Evolutionary conservation across 129 eudicot species (phyloP).

Genomic region (Chrysanthemum makinoi): DNA sequence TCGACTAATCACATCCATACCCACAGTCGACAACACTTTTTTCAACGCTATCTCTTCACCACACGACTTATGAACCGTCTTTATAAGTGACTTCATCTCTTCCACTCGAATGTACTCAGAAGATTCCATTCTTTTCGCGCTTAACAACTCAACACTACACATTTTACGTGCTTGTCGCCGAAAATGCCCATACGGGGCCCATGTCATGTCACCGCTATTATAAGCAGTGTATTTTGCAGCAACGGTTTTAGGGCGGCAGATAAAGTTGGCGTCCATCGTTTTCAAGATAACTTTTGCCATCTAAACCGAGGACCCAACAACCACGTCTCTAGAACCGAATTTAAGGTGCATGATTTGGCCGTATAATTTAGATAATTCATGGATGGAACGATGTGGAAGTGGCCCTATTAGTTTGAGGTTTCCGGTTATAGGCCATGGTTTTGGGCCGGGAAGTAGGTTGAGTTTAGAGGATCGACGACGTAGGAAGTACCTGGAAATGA

Average conservation of each 20-base stretch:
- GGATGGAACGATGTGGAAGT: slow-evolving; percentile 51
- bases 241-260: slow-evolving; percentile 45
- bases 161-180: slow-evolving; percentile 57
- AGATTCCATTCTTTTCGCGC: slow-evolving; percentile 39
- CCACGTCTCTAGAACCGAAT: slow-evolving; percentile 39
- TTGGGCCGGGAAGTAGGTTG: slow-evolving; percentile 50
- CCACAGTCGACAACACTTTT: slow-evolving; percentile 26
- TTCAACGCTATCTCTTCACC: slow-evolving; percentile 27
- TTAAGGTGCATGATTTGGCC: slow-evolving; percentile 45
- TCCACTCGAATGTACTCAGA: slow-evolving; percentile 45
- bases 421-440: slow-evolving; percentile 52
- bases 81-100: slow-evolving; percentile 33
- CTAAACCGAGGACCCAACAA: slow-evolving; percentile 48
- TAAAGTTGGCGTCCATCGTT: slow-evolving; percentile 39
- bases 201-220: slow-evolving; percentile 43
- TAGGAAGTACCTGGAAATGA: slow-evolving; percentile 22
- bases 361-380: slow-evolving; percentile 30
- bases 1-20: slow-evolving; percentile 39
- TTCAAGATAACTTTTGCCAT: slow-evolving; percentile 46
- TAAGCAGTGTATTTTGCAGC: slow-evolving; percentile 57
- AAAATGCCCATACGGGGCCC: slow-evolving; percentile 55
- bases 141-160: slow-evolving; percentile 45
- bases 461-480: slow-evolving; percentile 21
- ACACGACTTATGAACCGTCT: neutral
- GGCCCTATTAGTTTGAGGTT: slow-evolving; percentile 46